Conservation (phyloP, 441 rosid species). For the Gossypium gossypioides region DNA sequence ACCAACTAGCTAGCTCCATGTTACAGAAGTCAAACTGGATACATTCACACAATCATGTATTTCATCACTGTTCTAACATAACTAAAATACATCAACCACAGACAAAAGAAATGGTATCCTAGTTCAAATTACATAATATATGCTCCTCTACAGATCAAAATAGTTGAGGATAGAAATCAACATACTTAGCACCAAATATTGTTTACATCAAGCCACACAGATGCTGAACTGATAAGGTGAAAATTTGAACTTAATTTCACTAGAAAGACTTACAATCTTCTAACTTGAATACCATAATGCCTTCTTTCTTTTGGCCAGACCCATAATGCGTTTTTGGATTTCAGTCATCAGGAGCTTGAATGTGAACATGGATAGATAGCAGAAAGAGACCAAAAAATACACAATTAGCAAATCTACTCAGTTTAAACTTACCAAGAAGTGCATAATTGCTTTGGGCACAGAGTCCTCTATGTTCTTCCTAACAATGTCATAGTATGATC, state of each 20-base stretch:
- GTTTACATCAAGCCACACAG: neutral
- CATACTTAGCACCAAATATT: neutral
- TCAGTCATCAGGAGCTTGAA: neutral
- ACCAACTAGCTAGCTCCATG: neutral
- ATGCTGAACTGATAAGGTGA: neutral
- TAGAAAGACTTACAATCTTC: neutral
- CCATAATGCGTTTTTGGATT: neutral
- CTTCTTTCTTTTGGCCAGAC: too few species aligned
- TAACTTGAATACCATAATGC: neutral
- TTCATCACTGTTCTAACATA: neutral
- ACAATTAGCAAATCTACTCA: neutral
- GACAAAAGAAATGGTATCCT: neutral
- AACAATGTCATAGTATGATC: conserved; percentile 85
- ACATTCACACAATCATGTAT: neutral
- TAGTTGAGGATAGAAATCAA: neutral
- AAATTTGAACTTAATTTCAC: neutral
- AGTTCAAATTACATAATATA: neutral
- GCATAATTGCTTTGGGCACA: conserved; percentile 88
- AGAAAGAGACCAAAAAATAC: neutral
- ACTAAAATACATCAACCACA: neutral
- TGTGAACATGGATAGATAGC: neutral
- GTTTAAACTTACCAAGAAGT: conserved; percentile 59
- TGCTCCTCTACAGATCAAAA: neutral
- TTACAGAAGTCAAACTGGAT: neutral
- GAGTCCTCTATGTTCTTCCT: conserved; percentile 80